These are phyloP conservation scores for Spergularia marina DNA, from an alignment of 148 eudicot species.

Conservation along the genomic window DNA sequence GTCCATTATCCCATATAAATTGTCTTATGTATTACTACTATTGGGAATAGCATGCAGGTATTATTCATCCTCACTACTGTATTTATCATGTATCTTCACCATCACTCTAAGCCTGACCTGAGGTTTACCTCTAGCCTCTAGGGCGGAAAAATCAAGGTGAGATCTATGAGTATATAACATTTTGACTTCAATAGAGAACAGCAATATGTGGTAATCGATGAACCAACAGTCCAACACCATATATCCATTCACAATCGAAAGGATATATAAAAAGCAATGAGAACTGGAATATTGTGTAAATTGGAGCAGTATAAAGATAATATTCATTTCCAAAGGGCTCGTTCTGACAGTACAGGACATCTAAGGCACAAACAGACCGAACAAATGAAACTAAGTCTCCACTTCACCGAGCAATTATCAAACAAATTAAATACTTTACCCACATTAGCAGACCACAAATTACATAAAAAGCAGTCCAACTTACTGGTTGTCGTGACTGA, in stretches of 20 bases:
- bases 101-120: background rate
- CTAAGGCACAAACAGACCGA: no score
- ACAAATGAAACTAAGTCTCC: background rate
- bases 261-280: no score
- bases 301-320: no score
- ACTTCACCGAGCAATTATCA: background rate
- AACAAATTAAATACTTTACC: background rate
- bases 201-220: no score
- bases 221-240: no score
- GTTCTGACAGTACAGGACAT: no score
- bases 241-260: no score
- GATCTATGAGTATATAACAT: no score
- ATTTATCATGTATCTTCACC: background rate
- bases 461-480: constrained; percentile 23
- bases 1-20: background rate
- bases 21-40: background rate
- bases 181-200: no score
- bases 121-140: background rate
- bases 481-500: constrained; percentile 74
- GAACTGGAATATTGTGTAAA: no score
- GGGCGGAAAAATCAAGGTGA: no score
- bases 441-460: background rate
- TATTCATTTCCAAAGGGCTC: no score
- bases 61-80: background rate
- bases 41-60: background rate